A percentile compares a stretch with the other conserved stretches of the same genome.
phyloP scores from a whole-genome alignment of 805 yeast species.

The Torulaspora gathmanii region DNA sequence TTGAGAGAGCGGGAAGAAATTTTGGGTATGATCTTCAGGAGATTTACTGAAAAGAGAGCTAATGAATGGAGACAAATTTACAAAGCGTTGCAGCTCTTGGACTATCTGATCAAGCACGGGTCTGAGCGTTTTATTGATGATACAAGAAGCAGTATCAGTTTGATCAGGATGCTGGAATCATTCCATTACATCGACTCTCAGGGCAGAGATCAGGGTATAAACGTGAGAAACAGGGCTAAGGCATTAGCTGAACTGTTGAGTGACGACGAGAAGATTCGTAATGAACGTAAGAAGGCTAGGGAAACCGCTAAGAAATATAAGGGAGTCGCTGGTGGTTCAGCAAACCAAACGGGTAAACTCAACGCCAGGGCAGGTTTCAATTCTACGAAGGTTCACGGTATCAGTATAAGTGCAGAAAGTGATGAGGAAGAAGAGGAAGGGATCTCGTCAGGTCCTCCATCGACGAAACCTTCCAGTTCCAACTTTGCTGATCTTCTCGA shows the following conservation, averaged over 20 bases:
- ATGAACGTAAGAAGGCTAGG: constrained; percentile 88
- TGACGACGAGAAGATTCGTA: constrained; percentile 70
- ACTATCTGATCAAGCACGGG: constrained; percentile 86
- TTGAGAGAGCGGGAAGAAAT: constrained; percentile 76
- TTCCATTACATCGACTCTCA: constrained; percentile 92
- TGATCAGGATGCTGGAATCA: constrained; percentile 81
- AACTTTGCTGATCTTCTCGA: constrained; percentile 34
- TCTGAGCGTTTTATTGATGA: constrained; percentile 94
- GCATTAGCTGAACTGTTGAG: constrained; percentile 63
- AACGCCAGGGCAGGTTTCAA: constrained; percentile 31
- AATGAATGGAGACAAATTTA: constrained; percentile 98
- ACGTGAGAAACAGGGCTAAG: constrained; percentile 88
- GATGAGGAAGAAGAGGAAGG: constrained; percentile 47
- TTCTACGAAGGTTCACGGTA: constrained; percentile 25
- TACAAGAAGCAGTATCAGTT: constrained; percentile 73
- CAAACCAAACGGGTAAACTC: constrained; percentile 32
- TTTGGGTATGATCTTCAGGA: constrained; percentile 67
- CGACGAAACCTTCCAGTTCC: constrained; percentile 1
- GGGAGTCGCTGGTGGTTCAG: constrained; percentile 65
- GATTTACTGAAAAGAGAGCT: constrained; percentile 94
- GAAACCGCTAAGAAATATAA: constrained; percentile 77
- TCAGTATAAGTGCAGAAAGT: constrained; percentile 38
- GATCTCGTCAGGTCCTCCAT: constrained; percentile 5
- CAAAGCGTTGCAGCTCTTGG: constrained; percentile 87
- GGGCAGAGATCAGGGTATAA: constrained; percentile 94